These are phyloP conservation scores for Scleroderma bovista DNA, from an alignment of 768 basidiomycete genomes.

Conservation along the genomic window DNA sequence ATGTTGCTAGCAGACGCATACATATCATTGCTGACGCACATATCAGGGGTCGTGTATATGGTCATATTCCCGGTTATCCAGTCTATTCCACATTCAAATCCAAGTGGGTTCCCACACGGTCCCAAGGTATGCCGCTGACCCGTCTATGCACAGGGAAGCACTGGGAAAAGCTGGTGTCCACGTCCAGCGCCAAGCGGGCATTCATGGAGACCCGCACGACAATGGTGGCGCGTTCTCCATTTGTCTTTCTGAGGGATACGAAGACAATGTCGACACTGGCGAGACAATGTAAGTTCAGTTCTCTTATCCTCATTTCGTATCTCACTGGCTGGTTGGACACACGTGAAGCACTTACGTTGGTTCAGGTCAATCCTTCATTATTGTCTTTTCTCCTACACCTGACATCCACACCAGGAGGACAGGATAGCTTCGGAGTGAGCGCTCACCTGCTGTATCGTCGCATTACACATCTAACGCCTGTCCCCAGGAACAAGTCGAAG, in stretches of 20 bases:
- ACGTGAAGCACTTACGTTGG: constrained; percentile 31
- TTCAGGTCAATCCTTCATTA: constrained; percentile 14
- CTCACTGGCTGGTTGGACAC: background rate
- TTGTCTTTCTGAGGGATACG: constrained; percentile 37
- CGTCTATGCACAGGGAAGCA: constrained; percentile 10
- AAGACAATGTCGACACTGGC: constrained; percentile 36
- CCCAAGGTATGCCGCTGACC: background rate
- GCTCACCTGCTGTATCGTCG: background rate
- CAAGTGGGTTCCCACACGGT: constrained; percentile 7
- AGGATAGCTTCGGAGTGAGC: background rate
- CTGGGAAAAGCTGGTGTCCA: constrained; percentile 30
- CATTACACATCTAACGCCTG: background rate
- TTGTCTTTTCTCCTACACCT: background rate
- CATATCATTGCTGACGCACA: too few relatives aligned
- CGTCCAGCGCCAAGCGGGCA: constrained; percentile 30
- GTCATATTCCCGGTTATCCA: constrained; percentile 24
- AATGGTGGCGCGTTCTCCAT: constrained; percentile 35
- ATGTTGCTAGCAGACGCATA: too few relatives aligned
- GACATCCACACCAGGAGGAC: background rate
- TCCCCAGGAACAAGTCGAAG: constrained; percentile 13
- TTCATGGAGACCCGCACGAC: constrained; percentile 28
- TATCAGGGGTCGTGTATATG: constrained; percentile 16
- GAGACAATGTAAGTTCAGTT: constrained; percentile 29
- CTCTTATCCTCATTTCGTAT: background rate
- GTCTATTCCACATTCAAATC: constrained; percentile 18